These are phyloP conservation scores for Ensete glaucum DNA, from an alignment of 176 grass and related monocot genomes.

Conservation along the genomic window DNA sequence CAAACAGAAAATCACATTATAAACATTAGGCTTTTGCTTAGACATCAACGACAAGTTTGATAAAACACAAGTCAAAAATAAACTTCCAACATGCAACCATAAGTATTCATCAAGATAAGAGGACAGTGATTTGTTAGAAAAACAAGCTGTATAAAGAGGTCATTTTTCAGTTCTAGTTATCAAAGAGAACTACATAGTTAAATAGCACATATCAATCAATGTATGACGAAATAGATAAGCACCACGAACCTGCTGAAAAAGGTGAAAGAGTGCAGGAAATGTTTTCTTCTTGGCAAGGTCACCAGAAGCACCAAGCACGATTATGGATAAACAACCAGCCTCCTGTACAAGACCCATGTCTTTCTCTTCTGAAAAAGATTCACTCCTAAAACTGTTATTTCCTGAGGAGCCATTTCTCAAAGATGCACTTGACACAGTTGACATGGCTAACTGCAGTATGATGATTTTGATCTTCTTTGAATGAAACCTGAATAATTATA, in stretches of 20 bases:
- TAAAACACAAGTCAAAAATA: constrained; percentile 18
- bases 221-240: neutral
- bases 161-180: neutral
- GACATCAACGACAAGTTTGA: neutral
- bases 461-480: neutral
- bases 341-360: constrained; percentile 46
- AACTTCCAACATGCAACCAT: neutral
- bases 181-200: neutral
- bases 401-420: neutral
- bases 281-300: constrained; percentile 99
- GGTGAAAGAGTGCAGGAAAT: constrained; percentile 88
- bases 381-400: constrained; percentile 35
- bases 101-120: neutral
- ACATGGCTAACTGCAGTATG: neutral
- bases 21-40: neutral
- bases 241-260: constrained; percentile 68
- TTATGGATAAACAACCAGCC: constrained; percentile 65
- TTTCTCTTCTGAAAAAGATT: constrained; percentile 53
- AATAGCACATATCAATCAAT: neutral
- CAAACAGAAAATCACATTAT: neutral
- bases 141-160: neutral
- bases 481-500: neutral
- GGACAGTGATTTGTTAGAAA: neutral
- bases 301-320: constrained; percentile 95
- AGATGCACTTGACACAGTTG: neutral